A percentile compares a stretch with the other conserved stretches of the same genome.
Conservation (phyloP, 2,329 filamentous ascomycete species). For the Arachnopeziza araneosa region DNA sequence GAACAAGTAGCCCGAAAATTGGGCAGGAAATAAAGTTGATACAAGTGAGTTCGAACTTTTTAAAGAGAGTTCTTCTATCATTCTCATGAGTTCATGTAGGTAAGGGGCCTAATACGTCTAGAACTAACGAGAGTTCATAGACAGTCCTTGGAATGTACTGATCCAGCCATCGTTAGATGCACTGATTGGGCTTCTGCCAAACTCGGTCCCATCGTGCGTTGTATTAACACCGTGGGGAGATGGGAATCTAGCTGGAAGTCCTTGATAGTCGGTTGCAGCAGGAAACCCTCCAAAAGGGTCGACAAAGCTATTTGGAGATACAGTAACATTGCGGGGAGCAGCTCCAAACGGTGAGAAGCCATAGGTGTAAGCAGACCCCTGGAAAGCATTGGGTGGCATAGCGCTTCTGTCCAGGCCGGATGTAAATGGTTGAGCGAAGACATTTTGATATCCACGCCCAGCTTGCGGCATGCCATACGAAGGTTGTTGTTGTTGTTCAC, state of each 20-base stretch:
- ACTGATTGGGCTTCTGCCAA: constrained; percentile 38
- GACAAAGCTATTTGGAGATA: constrained; percentile 32
- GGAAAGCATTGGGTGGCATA: constrained; percentile 35
- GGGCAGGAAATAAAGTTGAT: neutral
- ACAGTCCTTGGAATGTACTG: constrained; percentile 61
- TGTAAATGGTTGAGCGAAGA: constrained; percentile 40
- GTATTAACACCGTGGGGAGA: constrained; percentile 34
- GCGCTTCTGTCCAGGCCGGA: constrained; percentile 36
- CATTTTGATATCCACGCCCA: constrained; percentile 31
- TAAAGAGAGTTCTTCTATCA: neutral
- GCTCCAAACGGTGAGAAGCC: constrained; percentile 40
- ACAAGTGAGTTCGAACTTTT: neutral
- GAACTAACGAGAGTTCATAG: constrained; percentile 47
- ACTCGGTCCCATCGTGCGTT: constrained; percentile 35
- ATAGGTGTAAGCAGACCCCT: constrained; percentile 34
- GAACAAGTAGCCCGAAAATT: neutral
- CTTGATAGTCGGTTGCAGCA: constrained; percentile 39
- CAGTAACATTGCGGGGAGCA: constrained; percentile 33
- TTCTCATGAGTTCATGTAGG: neutral
- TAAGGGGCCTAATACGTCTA: neutral
- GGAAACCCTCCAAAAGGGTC: constrained; percentile 41
- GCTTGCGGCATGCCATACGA: constrained; percentile 20
- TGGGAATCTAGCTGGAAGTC: constrained; percentile 43
- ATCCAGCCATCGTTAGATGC: constrained; percentile 51
- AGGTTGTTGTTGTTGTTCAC: constrained; percentile 31